Evolutionary conservation across 1,284 basidiomycete species (phyloP).

Genomic region (Microbotryum intermedium): DNA sequence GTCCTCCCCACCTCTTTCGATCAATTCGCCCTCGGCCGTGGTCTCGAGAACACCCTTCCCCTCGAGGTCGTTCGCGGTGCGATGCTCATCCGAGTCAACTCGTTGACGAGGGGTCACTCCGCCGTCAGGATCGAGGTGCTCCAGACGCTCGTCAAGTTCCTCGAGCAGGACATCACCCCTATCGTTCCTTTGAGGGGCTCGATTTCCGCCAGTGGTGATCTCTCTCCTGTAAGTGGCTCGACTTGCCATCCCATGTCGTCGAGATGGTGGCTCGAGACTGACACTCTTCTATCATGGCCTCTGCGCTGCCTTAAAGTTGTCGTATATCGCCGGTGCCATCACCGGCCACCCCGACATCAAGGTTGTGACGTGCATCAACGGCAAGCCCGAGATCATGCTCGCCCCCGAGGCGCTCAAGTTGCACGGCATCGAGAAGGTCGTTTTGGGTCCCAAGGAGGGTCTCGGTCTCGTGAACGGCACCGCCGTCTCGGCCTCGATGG

Average conservation of each 20-base stretch:
- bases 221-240: constrained; percentile 34
- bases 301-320: constrained; percentile 51
- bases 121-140: constrained; percentile 73
- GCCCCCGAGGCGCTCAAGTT: constrained; percentile 54
- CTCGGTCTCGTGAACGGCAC: constrained; percentile 70
- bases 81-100: constrained; percentile 77
- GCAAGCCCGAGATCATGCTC: constrained; percentile 18
- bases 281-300: no score
- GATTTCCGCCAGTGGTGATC: constrained; percentile 65
- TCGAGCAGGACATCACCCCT: constrained; percentile 65
- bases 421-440: constrained; percentile 58
- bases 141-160: constrained; percentile 64
- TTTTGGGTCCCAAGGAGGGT: constrained; percentile 56
- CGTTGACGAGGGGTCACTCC: constrained; percentile 72
- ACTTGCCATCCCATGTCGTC: not conserved
- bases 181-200: constrained; percentile 74
- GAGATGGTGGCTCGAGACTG: not conserved
- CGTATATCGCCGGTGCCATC: constrained; percentile 70
- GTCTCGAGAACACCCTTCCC: constrained; percentile 55
- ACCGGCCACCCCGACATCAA: constrained; percentile 71
- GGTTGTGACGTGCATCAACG: constrained; percentile 39
- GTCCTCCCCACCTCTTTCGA: constrained; percentile 47
- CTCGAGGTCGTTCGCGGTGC: constrained; percentile 82
- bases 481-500: constrained; percentile 57
- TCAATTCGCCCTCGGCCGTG: constrained; percentile 48